Conservation (phyloP, 768 basidiomycete genomes). For the Tulasnella sp. region DNA sequence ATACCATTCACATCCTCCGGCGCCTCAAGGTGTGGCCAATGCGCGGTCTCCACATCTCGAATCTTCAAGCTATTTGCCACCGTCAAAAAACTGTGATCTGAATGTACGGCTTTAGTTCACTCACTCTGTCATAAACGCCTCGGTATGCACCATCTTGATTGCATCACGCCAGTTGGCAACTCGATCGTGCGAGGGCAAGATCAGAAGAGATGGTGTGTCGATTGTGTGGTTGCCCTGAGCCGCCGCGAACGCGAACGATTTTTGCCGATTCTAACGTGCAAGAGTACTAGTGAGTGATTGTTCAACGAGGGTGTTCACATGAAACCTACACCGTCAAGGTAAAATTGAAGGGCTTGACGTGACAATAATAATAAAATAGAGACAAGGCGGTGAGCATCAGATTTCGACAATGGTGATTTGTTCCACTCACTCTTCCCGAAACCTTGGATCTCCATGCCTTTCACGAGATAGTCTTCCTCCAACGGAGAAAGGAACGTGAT, state of each 20-base stretch:
- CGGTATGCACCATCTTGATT: conserved; percentile 37
- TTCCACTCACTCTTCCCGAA: conserved; percentile 56
- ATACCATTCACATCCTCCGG: conserved; percentile 52
- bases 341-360: conserved; percentile 59
- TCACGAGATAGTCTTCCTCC: conserved; percentile 69
- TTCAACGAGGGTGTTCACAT: neutral
- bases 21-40: conserved; percentile 67
- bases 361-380: neutral
- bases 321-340: conserved; percentile 49
- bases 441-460: conserved; percentile 55
- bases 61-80: neutral
- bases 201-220: conserved; percentile 43
- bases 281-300: neutral
- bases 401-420: neutral
- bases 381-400: neutral
- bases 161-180: conserved; percentile 46
- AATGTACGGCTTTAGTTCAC: conserved; percentile 28
- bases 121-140: conserved; percentile 40
- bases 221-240: conserved; percentile 48
- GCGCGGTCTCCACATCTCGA: conserved; percentile 47
- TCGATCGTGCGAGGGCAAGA: conserved; percentile 47
- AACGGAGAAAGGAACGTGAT: conserved; percentile 57
- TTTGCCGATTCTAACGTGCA: conserved; percentile 41
- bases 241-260: conserved; percentile 41
- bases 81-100: neutral